A percentile compares a stretch with the other conserved stretches of the same genome.
phyloP scores from a whole-genome alignment of 768 basidiomycete genomes.

The Heimioporus sp. region DNA sequence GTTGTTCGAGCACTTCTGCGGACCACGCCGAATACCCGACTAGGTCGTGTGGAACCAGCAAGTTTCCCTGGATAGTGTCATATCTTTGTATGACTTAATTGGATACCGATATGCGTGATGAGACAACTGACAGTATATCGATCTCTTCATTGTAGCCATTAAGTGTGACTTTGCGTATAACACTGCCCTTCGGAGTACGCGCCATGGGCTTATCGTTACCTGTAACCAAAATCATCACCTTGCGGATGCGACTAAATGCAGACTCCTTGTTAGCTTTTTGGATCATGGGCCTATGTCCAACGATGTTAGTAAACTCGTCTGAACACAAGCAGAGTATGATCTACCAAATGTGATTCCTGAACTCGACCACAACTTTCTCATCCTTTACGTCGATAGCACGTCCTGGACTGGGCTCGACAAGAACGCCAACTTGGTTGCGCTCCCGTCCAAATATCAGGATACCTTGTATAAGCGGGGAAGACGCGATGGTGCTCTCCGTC shows the following conservation, averaged over 20 bases:
- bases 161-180: constrained; percentile 14
- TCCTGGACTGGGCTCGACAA: constrained; percentile 26
- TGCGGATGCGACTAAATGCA: constrained; percentile 42
- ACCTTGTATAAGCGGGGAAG: constrained; percentile 18
- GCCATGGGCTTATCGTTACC: constrained; percentile 38
- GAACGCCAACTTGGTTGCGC: constrained; percentile 30
- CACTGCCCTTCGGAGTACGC: constrained; percentile 33
- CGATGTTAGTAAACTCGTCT: neutral
- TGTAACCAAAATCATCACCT: constrained; percentile 50
- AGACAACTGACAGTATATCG: constrained; percentile 16
- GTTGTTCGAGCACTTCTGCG: neutral
- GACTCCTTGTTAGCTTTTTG: constrained; percentile 41
- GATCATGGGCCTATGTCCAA: constrained; percentile 31
- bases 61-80: constrained; percentile 1
- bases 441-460: constrained; percentile 35
- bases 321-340: neutral
- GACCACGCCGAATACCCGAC: constrained; percentile 4
- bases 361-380: constrained; percentile 13
- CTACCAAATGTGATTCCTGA: constrained; percentile 24
- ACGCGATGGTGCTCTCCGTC: constrained; percentile 26
- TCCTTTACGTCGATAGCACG: constrained; percentile 19
- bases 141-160: constrained; percentile 27
- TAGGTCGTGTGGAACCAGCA: neutral
- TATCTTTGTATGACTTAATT: constrained; percentile 1
- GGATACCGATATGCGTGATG: neutral